phyloP scores from a whole-genome alignment of 352 stramenopile genomes.

The Phytophthora tentaculata region DNA sequence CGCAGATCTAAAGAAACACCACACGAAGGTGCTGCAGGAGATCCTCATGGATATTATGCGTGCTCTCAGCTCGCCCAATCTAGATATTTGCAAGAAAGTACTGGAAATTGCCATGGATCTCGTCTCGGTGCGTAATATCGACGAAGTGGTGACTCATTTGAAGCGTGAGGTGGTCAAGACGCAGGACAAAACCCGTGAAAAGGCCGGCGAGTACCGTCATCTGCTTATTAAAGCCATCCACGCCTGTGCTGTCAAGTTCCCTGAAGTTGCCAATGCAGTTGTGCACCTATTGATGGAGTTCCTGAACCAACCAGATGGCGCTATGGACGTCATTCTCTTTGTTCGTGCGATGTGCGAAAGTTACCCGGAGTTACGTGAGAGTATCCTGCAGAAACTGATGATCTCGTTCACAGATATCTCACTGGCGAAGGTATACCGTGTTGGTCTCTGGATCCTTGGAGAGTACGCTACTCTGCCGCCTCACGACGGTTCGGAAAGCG shows the following conservation, averaged over 20 bases:
- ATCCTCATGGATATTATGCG: conserved; percentile 99
- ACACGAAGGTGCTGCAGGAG: conserved; percentile 98
- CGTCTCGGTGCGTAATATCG: conserved; percentile 97
- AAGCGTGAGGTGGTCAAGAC: conserved; percentile 93
- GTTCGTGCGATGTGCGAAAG: conserved; percentile 98
- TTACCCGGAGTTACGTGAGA: conserved; percentile 93
- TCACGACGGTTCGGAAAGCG: conserved; percentile 51
- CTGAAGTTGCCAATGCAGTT: conserved; percentile 97
- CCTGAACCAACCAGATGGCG: conserved; percentile 93
- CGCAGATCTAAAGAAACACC: conserved; percentile 96
- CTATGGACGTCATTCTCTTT: conserved; percentile 99
- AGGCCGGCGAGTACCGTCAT: conserved; percentile 96
- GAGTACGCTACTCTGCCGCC: conserved; percentile 87
- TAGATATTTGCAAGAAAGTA: conserved; percentile 99
- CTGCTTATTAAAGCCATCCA: conserved; percentile 99
- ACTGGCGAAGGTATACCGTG: conserved; percentile 95
- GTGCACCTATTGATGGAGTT: conserved; percentile 99
- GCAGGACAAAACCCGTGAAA: conserved; percentile 92
- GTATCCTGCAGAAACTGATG: conserved; percentile 95
- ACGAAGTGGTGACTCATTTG: conserved; percentile 94
- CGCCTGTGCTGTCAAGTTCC: conserved; percentile 97
- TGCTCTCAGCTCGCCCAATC: conserved; percentile 95
- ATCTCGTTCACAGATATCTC: conserved; percentile 94
- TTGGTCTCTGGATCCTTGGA: conserved; percentile 97
- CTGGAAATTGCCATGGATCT: conserved; percentile 98